phyloP scores from a whole-genome alignment of 768 basidiomycete species.

The Kwoniella dendrophila region DNA sequence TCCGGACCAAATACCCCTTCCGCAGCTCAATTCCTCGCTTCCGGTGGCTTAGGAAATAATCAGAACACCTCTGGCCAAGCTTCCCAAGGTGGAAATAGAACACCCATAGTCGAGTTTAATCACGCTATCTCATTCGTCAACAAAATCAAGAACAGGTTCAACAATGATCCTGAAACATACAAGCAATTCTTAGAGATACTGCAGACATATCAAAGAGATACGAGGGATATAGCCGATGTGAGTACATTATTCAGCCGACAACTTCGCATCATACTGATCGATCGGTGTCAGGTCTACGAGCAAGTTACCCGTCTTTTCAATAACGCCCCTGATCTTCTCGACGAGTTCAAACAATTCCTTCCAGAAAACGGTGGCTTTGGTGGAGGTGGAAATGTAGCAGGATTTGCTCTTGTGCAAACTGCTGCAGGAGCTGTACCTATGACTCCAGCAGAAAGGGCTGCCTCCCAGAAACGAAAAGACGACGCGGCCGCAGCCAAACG shows the following conservation, averaged over 20 bases:
- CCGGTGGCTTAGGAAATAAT: conserved; percentile 25
- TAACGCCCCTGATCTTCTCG: conserved; percentile 55
- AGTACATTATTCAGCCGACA: conserved; percentile 46
- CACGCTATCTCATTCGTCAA: conserved; percentile 98
- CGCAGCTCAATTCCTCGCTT: conserved; percentile 46
- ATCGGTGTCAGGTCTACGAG: conserved; percentile 50
- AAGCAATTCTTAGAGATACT: conserved; percentile 60
- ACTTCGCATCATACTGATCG: neutral
- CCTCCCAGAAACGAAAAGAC: conserved; percentile 36
- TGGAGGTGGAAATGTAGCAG: conserved; percentile 37
- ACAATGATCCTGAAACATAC: conserved; percentile 80
- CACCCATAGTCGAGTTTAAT: conserved; percentile 58
- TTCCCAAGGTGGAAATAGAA: conserved; percentile 22
- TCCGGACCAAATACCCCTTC: conserved; percentile 50
- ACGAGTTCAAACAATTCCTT: conserved; percentile 57
- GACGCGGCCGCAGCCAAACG: too few relatives aligned
- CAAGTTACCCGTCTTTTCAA: conserved; percentile 57
- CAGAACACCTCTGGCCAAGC: neutral
- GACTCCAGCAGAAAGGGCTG: conserved; percentile 17
- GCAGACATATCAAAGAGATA: conserved; percentile 62
- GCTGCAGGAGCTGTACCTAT: conserved; percentile 23
- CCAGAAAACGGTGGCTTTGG: conserved; percentile 51
- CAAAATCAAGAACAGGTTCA: conserved; percentile 93
- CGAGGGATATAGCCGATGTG: conserved; percentile 63
- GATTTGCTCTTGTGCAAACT: conserved; percentile 39